These are phyloP conservation scores for Cytospora chrysosperma DNA, from an alignment of 2,329 filamentous ascomycete species.

Conservation along the genomic window DNA sequence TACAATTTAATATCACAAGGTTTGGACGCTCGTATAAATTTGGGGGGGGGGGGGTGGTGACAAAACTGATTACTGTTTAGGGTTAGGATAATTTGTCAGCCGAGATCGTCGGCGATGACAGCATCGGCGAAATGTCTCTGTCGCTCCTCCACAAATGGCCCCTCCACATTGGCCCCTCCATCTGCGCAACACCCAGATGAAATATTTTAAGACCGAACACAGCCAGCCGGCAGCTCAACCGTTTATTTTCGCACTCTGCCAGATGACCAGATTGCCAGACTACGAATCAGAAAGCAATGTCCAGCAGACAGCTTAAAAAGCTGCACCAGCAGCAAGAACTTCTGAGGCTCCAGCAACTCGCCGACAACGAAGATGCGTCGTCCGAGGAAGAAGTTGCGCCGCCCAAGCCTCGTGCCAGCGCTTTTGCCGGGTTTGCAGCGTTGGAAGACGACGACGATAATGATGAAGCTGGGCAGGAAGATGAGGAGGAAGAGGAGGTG, in stretches of 20 bases:
- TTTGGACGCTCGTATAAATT: too few relatives aligned
- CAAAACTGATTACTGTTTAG: background rate
- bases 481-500: conserved; percentile 14
- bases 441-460: conserved; percentile 45
- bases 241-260: background rate
- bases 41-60: too few relatives aligned
- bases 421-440: conserved; percentile 52
- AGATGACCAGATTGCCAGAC: too few relatives aligned
- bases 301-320: conserved; percentile 52
- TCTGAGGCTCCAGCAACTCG: conserved; percentile 30
- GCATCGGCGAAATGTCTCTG: conserved; percentile 13
- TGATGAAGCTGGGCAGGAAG: conserved; percentile 27
- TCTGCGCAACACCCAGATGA: background rate
- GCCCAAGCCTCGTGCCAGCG: conserved; percentile 42
- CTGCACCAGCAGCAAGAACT: conserved; percentile 51
- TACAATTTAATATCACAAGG: too few relatives aligned
- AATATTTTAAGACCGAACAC: too few relatives aligned
- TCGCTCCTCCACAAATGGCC: background rate
- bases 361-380: conserved; percentile 23
- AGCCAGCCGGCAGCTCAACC: background rate
- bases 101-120: conserved; percentile 12
- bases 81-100: conserved; percentile 5
- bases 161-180: background rate
- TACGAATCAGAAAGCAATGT: conserved; percentile 42
- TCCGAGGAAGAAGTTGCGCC: conserved; percentile 34